Evolutionary conservation across 2,329 filamentous ascomycete species (phyloP).

Genomic region (Neofusicoccum laricinum): DNA sequence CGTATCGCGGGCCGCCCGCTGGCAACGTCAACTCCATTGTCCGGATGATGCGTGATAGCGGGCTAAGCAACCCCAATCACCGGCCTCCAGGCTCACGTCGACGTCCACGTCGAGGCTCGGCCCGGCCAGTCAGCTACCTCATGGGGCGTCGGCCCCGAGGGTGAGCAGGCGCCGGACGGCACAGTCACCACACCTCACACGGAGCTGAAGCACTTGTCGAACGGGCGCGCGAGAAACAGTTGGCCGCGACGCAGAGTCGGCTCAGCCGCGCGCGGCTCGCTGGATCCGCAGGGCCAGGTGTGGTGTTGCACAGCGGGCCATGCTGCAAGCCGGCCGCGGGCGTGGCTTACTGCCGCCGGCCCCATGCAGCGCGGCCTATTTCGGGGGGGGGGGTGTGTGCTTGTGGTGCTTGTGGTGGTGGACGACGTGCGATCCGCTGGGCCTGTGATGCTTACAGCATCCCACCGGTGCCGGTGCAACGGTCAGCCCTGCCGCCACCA

Average conservation of each 20-base stretch:
- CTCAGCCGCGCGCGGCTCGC: constrained; percentile 10
- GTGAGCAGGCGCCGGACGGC: not conserved
- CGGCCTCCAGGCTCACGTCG: not conserved
- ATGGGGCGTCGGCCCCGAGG: not conserved
- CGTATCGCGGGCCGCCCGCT: not conserved
- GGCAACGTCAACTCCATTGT: not conserved
- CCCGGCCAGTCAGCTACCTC: constrained; percentile 3
- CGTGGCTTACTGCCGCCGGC: not conserved
- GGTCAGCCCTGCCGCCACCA: not conserved
- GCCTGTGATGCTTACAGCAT: constrained; percentile 5
- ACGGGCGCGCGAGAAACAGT: not conserved
- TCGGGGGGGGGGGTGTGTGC: not conserved
- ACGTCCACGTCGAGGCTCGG: constrained; percentile 6
- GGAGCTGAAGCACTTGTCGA: not conserved
- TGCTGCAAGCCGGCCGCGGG: not conserved
- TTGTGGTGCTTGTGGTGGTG: not conserved
- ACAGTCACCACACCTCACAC: not conserved
- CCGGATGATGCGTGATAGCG: not conserved
- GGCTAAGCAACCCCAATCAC: not conserved
- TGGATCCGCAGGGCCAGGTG: not conserved
- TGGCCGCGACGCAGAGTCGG: not conserved
- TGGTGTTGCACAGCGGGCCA: not conserved
- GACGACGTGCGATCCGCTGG: not conserved
- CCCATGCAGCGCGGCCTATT: constrained; percentile 3
- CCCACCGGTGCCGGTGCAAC: not conserved